A percentile compares a stretch with the other conserved stretches of the same genome.
Evolutionary conservation across 768 basidiomycete genomes (phyloP).

Genomic region (Daedaleopsis nitida): DNA sequence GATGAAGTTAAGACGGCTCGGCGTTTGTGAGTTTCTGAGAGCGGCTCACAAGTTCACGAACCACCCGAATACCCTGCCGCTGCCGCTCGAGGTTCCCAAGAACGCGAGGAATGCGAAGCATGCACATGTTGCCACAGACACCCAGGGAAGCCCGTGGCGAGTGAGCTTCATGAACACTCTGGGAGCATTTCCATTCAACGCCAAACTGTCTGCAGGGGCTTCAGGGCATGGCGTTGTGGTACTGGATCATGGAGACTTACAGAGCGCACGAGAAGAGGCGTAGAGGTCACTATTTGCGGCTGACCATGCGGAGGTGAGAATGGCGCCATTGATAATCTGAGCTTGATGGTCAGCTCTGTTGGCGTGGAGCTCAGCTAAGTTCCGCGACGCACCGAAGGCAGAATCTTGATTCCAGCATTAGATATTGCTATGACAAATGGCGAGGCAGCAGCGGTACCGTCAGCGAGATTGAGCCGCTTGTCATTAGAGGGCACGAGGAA

Average conservation of each 20-base stretch:
- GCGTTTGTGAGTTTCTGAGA: background rate
- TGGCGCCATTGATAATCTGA: conserved; percentile 33
- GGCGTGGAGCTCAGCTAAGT: background rate
- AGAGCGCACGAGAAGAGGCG: conserved; percentile 40
- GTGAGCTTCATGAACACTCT: conserved; percentile 46
- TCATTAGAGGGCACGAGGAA: conserved; percentile 53
- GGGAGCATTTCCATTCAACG: conserved; percentile 55
- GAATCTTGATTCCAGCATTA: conserved; percentile 58
- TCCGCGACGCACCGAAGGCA: conserved; percentile 44
- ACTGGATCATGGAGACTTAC: conserved; percentile 22
- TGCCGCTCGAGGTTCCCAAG: conserved; percentile 39
- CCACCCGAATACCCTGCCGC: conserved; percentile 45
- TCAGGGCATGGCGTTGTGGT: too few relatives aligned
- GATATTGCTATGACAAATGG: conserved; percentile 62
- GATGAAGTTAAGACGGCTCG: background rate
- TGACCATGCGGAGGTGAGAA: conserved; percentile 41
- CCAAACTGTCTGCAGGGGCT: conserved; percentile 48
- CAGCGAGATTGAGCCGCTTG: conserved; percentile 39
- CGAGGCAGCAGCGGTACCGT: conserved; percentile 44
- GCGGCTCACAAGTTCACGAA: conserved; percentile 26
- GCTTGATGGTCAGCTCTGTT: background rate
- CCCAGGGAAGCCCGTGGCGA: conserved; percentile 46
- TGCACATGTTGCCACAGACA: conserved; percentile 34
- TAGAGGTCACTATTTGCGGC: conserved; percentile 44
- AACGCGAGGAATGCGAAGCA: conserved; percentile 42